These are phyloP conservation scores for Trichosanthes cucumerina DNA, from an alignment of 306 rosid genomes.

Conservation along the genomic window DNA sequence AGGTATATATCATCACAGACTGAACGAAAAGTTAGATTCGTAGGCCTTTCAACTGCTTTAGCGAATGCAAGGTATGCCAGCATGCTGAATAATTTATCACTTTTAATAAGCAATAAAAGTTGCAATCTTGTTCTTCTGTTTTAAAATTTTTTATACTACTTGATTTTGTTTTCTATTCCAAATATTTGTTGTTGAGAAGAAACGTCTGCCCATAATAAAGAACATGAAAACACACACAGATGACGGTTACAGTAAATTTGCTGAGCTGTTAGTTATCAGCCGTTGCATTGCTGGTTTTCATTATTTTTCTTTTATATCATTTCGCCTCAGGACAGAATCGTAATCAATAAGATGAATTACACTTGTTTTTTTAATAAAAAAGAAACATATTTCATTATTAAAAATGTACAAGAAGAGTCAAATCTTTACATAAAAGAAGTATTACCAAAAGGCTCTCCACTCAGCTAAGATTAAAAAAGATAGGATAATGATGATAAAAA, in stretches of 20 bases:
- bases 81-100: background rate
- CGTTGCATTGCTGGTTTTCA: background rate
- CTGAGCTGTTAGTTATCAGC: slow-evolving; percentile 4
- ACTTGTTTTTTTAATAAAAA: background rate
- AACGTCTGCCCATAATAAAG: background rate
- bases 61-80: slow-evolving; percentile 86
- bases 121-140: background rate
- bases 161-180: background rate
- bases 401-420: background rate
- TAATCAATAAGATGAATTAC: background rate
- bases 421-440: background rate
- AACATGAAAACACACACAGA: background rate
- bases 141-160: background rate
- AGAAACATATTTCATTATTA: background rate
- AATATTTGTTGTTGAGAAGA: background rate
- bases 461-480: background rate
- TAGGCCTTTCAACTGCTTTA: slow-evolving; percentile 93
- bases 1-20: slow-evolving; percentile 98
- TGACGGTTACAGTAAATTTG: background rate
- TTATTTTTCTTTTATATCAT: background rate
- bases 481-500: background rate
- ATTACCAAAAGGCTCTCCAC: background rate
- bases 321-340: background rate
- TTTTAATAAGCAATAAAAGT: background rate
- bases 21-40: slow-evolving; percentile 74